Conservation (phyloP, 495 filamentous ascomycete genomes). For the Penicillium alfredii region DNA sequence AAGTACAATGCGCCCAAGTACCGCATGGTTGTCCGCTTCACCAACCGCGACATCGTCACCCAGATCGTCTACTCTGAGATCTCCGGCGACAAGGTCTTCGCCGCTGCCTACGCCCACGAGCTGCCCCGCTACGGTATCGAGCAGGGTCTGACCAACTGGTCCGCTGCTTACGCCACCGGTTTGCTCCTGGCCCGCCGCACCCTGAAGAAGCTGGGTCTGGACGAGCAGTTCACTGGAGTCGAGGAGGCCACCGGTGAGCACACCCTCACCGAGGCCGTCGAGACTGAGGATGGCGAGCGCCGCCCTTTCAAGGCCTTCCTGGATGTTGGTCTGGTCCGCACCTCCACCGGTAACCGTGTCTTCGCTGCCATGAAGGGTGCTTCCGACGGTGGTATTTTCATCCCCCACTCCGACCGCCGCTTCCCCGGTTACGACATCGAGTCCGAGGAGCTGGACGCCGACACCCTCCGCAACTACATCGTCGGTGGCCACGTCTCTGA, state of each 20-base stretch:
- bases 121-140: slow-evolving; percentile 93
- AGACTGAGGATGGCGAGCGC: slow-evolving; percentile 75
- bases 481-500: slow-evolving; percentile 95
- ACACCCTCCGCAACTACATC: slow-evolving; percentile 98
- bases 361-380: slow-evolving; percentile 99
- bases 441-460: slow-evolving; percentile 92
- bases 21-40: slow-evolving; percentile 99
- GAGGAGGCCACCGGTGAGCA: slow-evolving; percentile 94
- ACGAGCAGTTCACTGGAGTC: slow-evolving; percentile 84
- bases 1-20: slow-evolving; percentile 99
- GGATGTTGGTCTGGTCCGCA: slow-evolving; percentile 93
- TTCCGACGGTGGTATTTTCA: slow-evolving; percentile 91
- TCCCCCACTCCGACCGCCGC: slow-evolving; percentile 97
- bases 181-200: slow-evolving; percentile 94
- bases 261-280: slow-evolving; percentile 84
- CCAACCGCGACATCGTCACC: slow-evolving; percentile 97
- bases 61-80: slow-evolving; percentile 98
- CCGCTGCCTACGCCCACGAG: slow-evolving; percentile 92
- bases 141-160: slow-evolving; percentile 99
- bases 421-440: slow-evolving; percentile 99
- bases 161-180: slow-evolving; percentile 92
- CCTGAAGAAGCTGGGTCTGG: slow-evolving; percentile 91
- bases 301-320: slow-evolving; percentile 98
- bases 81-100: slow-evolving; percentile 93
- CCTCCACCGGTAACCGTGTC: slow-evolving; percentile 95